phyloP scores from a whole-genome alignment of 805 yeast species.

The Pichia thaimueangensis region DNA sequence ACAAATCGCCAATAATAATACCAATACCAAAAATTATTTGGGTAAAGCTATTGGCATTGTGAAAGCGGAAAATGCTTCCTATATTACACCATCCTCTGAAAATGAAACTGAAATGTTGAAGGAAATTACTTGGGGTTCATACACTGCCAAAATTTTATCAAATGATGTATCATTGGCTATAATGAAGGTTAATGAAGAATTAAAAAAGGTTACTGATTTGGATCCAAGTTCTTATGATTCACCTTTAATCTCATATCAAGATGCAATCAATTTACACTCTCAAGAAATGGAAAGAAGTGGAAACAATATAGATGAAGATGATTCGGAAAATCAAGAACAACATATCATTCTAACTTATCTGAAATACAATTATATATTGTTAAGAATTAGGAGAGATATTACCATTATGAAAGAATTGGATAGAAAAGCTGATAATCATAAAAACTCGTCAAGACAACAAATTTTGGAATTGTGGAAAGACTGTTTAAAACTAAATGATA shows the following conservation, averaged over 20 bases:
- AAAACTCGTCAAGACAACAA: slow-evolving; percentile 19
- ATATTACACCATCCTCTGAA: slow-evolving; percentile 29
- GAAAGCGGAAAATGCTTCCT: slow-evolving; percentile 29
- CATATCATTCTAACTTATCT: slow-evolving; percentile 73
- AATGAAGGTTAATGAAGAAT: slow-evolving; percentile 33
- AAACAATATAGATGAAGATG: slow-evolving; percentile 37
- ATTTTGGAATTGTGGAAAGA: slow-evolving; percentile 34
- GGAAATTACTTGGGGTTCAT: slow-evolving; percentile 44
- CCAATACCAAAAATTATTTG: slow-evolving; percentile 23
- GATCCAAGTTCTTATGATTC: slow-evolving; percentile 48
- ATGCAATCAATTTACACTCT: slow-evolving; percentile 55
- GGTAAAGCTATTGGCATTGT: slow-evolving; percentile 33
- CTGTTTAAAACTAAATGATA: slow-evolving; percentile 41
- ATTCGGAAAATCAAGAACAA: slow-evolving; percentile 57
- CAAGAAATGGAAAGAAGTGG: slow-evolving; percentile 43
- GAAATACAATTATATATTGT: slow-evolving; percentile 57
- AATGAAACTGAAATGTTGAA: slow-evolving; percentile 20
- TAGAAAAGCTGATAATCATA: slow-evolving; percentile 20
- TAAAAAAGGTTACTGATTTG: slow-evolving; percentile 26
- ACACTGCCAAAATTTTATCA: slow-evolving; percentile 56
- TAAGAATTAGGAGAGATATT: slow-evolving; percentile 68
- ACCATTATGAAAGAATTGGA: slow-evolving; percentile 33
- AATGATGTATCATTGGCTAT: slow-evolving; percentile 65
- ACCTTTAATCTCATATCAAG: slow-evolving; percentile 61
- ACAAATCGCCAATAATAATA: slow-evolving; percentile 30